Percentiles rank a stretch among this genome's conserved stretches.
These are phyloP conservation scores for Ophiostoma triangulosporum DNA, from an alignment of 2,329 filamentous ascomycete species.

Conservation along the genomic window DNA sequence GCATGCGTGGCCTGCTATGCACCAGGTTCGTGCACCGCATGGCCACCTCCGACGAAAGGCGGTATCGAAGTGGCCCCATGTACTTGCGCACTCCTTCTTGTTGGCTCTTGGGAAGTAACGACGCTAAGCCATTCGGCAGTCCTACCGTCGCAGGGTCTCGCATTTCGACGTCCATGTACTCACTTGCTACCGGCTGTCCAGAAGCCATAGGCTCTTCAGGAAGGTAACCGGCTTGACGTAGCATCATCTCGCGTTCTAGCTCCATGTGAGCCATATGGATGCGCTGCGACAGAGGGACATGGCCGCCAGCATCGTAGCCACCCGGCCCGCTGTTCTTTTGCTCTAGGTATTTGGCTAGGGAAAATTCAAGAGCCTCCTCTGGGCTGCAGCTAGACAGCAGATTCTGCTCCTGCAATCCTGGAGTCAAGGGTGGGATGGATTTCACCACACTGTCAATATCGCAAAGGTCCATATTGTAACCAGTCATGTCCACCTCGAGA, in stretches of 20 bases:
- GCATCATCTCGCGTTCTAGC: not conserved
- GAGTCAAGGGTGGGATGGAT: not conserved
- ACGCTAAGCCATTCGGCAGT: not conserved
- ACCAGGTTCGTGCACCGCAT: slow-evolving; percentile 22
- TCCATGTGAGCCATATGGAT: not conserved
- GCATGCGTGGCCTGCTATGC: slow-evolving; percentile 22
- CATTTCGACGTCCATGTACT: not conserved
- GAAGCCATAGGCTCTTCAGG: not conserved
- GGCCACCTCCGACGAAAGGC: slow-evolving; percentile 19
- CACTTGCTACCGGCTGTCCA: not conserved
- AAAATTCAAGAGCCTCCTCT: not conserved
- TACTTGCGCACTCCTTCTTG: slow-evolving; percentile 12
- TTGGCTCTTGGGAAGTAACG: not conserved
- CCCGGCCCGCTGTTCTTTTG: not conserved
- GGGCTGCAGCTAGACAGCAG: not conserved
- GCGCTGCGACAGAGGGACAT: not conserved
- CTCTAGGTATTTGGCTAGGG: not conserved
- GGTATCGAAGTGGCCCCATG: slow-evolving; percentile 16
- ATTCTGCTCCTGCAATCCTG: too few species aligned
- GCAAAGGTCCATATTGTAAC: not conserved
- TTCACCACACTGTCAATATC: not conserved
- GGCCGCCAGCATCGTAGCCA: not conserved
- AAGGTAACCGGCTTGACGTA: not conserved
- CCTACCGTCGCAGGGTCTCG: not conserved
- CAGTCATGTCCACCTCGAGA: not conserved